These are phyloP conservation scores for Auxenochlorella protothecoides DNA, from an alignment of 139 green algal species.

Conservation along the genomic window DNA sequence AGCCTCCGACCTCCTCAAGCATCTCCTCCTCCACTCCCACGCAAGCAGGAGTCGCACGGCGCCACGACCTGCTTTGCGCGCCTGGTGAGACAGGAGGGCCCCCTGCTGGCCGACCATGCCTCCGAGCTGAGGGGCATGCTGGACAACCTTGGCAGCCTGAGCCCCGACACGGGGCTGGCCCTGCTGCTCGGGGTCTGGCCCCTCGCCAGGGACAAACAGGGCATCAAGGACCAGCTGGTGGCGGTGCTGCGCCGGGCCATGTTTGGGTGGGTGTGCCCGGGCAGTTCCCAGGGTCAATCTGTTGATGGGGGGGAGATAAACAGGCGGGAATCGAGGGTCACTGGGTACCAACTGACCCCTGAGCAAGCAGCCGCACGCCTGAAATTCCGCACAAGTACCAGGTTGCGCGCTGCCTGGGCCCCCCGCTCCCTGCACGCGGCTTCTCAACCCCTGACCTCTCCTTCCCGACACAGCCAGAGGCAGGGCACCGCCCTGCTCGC, in stretches of 20 bases:
- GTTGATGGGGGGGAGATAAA: too few relatives aligned
- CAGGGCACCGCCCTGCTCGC: constrained; percentile 18
- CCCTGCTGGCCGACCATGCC: constrained; percentile 4
- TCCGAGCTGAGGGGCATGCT: too few relatives aligned
- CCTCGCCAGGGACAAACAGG: constrained; percentile 1
- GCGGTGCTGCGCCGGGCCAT: constrained; percentile 21
- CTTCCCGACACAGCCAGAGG: constrained; percentile 5
- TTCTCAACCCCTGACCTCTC: too few relatives aligned
- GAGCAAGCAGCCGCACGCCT: too few relatives aligned
- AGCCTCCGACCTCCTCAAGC: too few relatives aligned
- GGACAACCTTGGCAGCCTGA: too few relatives aligned
- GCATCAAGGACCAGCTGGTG: constrained; percentile 16
- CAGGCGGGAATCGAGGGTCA: too few relatives aligned
- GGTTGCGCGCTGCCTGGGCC: not conserved
- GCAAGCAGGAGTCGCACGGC: too few relatives aligned
- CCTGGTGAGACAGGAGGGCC: constrained; percentile 5
- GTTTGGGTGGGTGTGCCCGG: constrained; percentile 13
- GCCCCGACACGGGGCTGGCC: not conserved
- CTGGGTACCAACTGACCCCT: too few relatives aligned
- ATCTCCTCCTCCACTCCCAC: too few relatives aligned
- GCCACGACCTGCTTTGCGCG: not conserved
- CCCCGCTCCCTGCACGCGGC: not conserved
- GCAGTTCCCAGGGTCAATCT: too few relatives aligned
- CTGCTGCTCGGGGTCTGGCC: constrained; percentile 28
- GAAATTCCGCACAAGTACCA: too few relatives aligned